phyloP scores from a whole-genome alignment of 2,329 filamentous ascomycete species.

The Thelonectria blattea region DNA sequence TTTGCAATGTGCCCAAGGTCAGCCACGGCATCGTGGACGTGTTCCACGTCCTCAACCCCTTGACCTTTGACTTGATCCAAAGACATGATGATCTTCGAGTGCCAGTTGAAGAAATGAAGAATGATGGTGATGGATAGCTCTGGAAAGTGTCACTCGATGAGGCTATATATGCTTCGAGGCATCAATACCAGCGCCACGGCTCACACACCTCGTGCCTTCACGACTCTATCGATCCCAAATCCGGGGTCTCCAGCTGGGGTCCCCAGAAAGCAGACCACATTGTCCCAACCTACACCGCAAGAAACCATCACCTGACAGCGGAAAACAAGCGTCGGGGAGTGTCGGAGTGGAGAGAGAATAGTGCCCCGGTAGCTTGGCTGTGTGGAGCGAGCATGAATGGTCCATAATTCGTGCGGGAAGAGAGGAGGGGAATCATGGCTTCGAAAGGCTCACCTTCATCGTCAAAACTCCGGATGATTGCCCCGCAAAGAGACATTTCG shows the following conservation, averaged over 20 bases:
- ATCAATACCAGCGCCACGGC: neutral
- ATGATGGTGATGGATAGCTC: neutral
- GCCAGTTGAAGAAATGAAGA: neutral
- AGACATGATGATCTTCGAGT: slow-evolving; percentile 1
- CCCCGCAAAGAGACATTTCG: slow-evolving; percentile 8
- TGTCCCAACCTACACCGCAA: slow-evolving; percentile 5
- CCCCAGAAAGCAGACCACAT: slow-evolving; percentile 21
- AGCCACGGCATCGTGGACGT: slow-evolving; percentile 18
- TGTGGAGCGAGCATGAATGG: neutral
- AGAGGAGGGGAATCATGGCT: neutral
- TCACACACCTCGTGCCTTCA: slow-evolving; percentile 1
- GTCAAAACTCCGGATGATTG: neutral
- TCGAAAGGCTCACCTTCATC: slow-evolving; percentile 1
- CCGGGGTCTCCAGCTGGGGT: slow-evolving; percentile 22
- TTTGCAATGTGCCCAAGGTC: slow-evolving; percentile 17
- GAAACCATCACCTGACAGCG: neutral
- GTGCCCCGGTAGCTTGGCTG: slow-evolving; percentile 3
- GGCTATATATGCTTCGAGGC: slow-evolving; percentile 17
- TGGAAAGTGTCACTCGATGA: neutral
- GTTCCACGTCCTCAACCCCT: slow-evolving; percentile 11
- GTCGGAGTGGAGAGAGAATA: slow-evolving; percentile 23
- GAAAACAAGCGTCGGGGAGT: slow-evolving; percentile 18
- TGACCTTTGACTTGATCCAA: slow-evolving; percentile 15
- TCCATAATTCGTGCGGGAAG: neutral
- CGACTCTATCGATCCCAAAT: slow-evolving; percentile 7